Base-by-base conservation (phyloP, 148 eudicot species). In the Oxyria digyna region DNA sequence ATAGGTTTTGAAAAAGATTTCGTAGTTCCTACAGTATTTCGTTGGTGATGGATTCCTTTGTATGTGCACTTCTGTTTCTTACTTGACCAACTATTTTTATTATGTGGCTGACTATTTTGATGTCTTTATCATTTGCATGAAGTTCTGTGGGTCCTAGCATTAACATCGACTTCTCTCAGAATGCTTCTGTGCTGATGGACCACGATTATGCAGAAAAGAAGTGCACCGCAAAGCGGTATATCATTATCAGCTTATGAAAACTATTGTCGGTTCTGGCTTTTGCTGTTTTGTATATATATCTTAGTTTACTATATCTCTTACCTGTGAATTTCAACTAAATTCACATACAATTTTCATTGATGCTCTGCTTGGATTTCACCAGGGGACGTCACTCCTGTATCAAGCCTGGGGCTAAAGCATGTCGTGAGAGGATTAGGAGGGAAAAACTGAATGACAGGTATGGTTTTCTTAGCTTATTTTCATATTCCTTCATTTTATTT, bases 401-500 rank as follows among this genome's bases (percentile, higher is more conserved):
- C 82, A 84, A 83, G 69, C 65, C 75, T 14, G 84, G 78, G 71
- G 80, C 78, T 13, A 91, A 91, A 83, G 94, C 97, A 62, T 86
- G 86, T 42, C 91, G 97, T 65, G 97, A 91, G 87, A 86, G 87
- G 76, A 69, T 78, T 70, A 76, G 97, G 17, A 85, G 97, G 75
- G 97, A 88, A 67, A 87, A 74, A 49, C 77, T 91, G 84, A 91
- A 91, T 57, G 94, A 91, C 72, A 87, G 91, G 97, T 74, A 88
- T 62, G 76, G 20, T 27, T 69, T 57, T 67, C 45, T 20, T 67
- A 18, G 14, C 26, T 48, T 15, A n/a, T n/a, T n/a, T n/a, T n/a
- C n/a, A n/a, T 23, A 31, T 12, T 64, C 43, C 33, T 68, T 69
- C 13, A 24, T 29, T 43, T 15, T 21, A 23, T 46, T 1, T 46